Evolutionary conservation across 2,329 filamentous ascomycete species (phyloP), one percentile per base, ranked within the genome.

Genomic region (Aspergillus brunneoviolaceus): DNA sequence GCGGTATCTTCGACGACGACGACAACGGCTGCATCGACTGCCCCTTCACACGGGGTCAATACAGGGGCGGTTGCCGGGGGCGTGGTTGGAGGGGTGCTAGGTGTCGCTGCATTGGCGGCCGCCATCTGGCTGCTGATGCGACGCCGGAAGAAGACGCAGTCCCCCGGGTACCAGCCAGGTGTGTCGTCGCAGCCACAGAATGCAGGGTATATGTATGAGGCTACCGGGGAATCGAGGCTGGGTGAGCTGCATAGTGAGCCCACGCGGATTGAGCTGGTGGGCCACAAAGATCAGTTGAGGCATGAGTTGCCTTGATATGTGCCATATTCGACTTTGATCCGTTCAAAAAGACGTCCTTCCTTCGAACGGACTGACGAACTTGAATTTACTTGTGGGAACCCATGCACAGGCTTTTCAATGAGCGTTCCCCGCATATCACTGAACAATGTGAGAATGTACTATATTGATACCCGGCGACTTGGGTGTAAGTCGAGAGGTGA

Each of bases 21-120:
- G 6, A 16, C 39, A 9, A 42, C 14, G 14, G n/a, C n/a, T 45
- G 39, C 16, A 7, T 16, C 39, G 6, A 16, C 39, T 25, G 31
- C 56, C 14, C 21, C 31, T 25, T 48, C 49, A 14, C 16, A 45
- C 25, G 39, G 39, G 5, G 51, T 48, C n/a, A 49, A 58, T 45
- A 48, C 35, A 6, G 56, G 49, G 16, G 56, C 56, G 11, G 51
- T 58, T 19, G 56, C 56, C 14, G 56, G 56, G 4, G 56, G 56
- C 27, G 49, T 58, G 12, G 56, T 51, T 4, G 49, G 56, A 9
- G 56, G 56, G 31, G 49, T 52, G 2, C 11, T 27, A 11, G 49
- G 49, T 11, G 35, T 33, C 11, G 49, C 49, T 27, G 50, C 42
- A 2, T 39, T 52, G n/a, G 56, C 23, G 3, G 39, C 21, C 3